phyloP scores from a whole-genome alignment of 768 basidiomycete genomes.

The Nidularia pulvinata region DNA sequence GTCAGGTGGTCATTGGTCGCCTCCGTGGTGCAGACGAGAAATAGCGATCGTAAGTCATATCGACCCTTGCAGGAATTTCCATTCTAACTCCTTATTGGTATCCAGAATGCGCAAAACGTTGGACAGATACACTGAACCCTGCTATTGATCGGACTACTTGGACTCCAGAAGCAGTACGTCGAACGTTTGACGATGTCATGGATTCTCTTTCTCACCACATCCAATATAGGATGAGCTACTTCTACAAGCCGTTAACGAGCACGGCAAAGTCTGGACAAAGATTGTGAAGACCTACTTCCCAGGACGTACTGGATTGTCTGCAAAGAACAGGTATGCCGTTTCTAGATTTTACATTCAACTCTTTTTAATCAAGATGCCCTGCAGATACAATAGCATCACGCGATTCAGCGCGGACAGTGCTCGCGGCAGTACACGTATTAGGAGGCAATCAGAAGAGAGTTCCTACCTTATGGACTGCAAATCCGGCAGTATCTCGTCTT shows the following conservation, averaged over 20 bases:
- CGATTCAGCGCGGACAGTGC: conserved; percentile 41
- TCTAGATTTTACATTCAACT: not conserved
- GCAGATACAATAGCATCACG: conserved; percentile 53
- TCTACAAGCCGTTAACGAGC: conserved; percentile 51
- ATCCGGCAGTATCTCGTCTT: conserved; percentile 36
- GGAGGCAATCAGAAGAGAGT: conserved; percentile 30
- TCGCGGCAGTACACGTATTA: conserved; percentile 26
- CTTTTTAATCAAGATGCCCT: conserved; percentile 5
- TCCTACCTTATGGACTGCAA: conserved; percentile 25
- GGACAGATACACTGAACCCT: conserved; percentile 62
- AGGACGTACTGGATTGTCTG: conserved; percentile 56
- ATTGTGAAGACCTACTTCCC: conserved; percentile 64
- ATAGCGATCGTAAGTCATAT: conserved; percentile 52
- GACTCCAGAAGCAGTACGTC: conserved; percentile 49
- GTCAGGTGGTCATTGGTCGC: conserved; percentile 59
- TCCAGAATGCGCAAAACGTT: conserved; percentile 60
- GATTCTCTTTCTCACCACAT: conserved; percentile 1
- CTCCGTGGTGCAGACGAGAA: conserved; percentile 52
- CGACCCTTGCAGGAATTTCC: conserved; percentile 1
- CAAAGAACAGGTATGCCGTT: conserved; percentile 51
- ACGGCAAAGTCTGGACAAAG: conserved; percentile 63
- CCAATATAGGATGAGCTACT: conserved; percentile 45
- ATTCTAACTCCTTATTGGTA: conserved; percentile 9
- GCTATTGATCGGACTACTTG: conserved; percentile 62
- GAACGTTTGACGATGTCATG: not conserved